Evolutionary conservation across 805 yeast genomes (phyloP).

Genomic region (Candida takata): DNA sequence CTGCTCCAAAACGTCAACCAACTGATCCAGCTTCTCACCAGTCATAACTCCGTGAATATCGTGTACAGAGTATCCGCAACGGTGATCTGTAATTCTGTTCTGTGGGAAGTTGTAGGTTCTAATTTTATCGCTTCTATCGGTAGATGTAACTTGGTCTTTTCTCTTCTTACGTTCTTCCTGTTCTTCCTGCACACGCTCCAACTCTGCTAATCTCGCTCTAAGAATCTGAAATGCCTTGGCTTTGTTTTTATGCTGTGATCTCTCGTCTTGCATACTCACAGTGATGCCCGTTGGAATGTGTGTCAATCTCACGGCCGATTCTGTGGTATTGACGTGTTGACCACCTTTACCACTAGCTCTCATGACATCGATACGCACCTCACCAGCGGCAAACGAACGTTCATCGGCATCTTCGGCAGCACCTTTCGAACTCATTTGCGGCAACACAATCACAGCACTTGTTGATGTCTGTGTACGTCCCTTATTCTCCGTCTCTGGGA

Average conservation of each 20-base stretch:
- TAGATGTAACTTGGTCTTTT: constrained; percentile 77
- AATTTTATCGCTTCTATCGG: constrained; percentile 88
- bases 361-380: constrained; percentile 93
- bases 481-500: constrained; percentile 89
- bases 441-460: constrained; percentile 90
- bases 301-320: constrained; percentile 89
- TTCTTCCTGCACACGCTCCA: constrained; percentile 57
- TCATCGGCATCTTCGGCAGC: constrained; percentile 45
- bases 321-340: constrained; percentile 96
- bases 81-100: constrained; percentile 87
- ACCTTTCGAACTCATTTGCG: constrained; percentile 59
- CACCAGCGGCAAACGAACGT: constrained; percentile 75
- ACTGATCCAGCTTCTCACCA: constrained; percentile 51
- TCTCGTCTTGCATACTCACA: constrained; percentile 87
- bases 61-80: constrained; percentile 76
- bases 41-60: constrained; percentile 62
- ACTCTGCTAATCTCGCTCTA: constrained; percentile 78
- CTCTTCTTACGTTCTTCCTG: constrained; percentile 61
- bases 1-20: constrained; percentile 45
- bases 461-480: constrained; percentile 96
- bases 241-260: constrained; percentile 91
- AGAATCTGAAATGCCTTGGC: constrained; percentile 85
- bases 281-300: constrained; percentile 88
- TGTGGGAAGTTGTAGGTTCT: constrained; percentile 92
- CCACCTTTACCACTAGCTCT: constrained; percentile 97